A percentile compares a stretch with the other conserved stretches of the same genome.
These are phyloP conservation scores for Limtongia smithiae DNA, from an alignment of 805 yeast species.

Conservation along the genomic window DNA sequence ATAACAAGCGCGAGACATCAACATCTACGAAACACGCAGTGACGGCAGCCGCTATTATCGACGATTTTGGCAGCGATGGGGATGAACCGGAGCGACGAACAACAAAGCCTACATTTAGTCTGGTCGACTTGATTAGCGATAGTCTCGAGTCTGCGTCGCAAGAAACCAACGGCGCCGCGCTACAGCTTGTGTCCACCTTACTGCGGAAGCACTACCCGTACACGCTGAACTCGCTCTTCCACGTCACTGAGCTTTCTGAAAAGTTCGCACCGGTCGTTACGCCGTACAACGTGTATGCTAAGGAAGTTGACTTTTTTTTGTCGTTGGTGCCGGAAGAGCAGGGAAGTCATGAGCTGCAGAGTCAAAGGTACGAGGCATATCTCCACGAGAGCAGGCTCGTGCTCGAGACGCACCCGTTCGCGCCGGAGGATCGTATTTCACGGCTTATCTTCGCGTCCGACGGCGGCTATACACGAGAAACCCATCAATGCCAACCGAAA, in stretches of 20 bases:
- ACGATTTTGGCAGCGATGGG: not conserved
- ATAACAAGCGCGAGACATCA: not conserved
- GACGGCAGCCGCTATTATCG: not conserved
- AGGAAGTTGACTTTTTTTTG: slow-evolving; percentile 23
- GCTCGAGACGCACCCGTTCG: slow-evolving; percentile 25
- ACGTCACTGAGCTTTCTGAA: slow-evolving; percentile 14
- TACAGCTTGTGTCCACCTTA: slow-evolving; percentile 31
- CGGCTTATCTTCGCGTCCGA: not conserved
- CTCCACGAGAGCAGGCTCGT: slow-evolving; percentile 20
- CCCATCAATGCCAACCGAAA: no score
- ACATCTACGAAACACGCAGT: not conserved
- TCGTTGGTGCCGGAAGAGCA: slow-evolving; percentile 13
- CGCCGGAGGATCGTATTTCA: slow-evolving; percentile 8
- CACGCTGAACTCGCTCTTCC: slow-evolving; percentile 19
- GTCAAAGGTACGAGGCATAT: slow-evolving; percentile 26
- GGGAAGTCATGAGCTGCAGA: not conserved
- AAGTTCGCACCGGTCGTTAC: slow-evolving; percentile 10
- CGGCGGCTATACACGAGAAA: not conserved
- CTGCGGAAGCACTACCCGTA: slow-evolving; percentile 33
- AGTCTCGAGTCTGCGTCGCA: slow-evolving; percentile 27
- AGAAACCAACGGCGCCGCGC: slow-evolving; percentile 24
- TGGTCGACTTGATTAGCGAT: slow-evolving; percentile 23
- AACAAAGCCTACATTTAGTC: slow-evolving; percentile 8
- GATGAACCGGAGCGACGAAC: not conserved
- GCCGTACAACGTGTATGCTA: slow-evolving; percentile 21